Evolutionary conservation across 768 basidiomycete genomes (phyloP).

Genomic region (Terana coerulea): DNA sequence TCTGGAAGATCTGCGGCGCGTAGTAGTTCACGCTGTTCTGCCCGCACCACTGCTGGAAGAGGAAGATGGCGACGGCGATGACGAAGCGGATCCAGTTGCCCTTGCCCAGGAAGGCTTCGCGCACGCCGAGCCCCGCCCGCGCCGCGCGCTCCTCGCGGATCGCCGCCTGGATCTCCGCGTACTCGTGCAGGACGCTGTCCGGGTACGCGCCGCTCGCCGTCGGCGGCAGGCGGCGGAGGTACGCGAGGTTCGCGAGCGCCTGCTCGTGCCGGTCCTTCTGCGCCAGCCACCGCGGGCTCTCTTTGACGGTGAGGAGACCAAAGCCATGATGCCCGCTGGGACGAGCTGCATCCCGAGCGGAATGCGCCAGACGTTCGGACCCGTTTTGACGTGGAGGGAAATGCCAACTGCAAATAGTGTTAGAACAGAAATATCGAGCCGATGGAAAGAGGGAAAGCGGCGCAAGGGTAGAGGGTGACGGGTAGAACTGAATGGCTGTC

Average conservation of each 20-base stretch:
- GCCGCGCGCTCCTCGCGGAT: constrained; percentile 69
- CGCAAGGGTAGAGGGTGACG: too few relatives aligned
- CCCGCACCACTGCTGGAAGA: constrained; percentile 81
- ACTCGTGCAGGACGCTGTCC: constrained; percentile 49
- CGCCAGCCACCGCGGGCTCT: constrained; percentile 76
- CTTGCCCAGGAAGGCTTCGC: constrained; percentile 74
- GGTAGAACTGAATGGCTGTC: too few relatives aligned
- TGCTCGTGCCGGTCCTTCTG: constrained; percentile 53
- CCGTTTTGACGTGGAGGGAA: constrained; percentile 44
- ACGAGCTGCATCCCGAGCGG: constrained; percentile 75
- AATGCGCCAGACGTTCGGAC: constrained; percentile 59
- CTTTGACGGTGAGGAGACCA: constrained; percentile 67
- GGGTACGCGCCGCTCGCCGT: constrained; percentile 27
- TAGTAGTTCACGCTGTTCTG: constrained; percentile 81
- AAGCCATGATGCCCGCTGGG: constrained; percentile 69
- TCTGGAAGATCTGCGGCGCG: constrained; percentile 68
- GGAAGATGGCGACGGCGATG: constrained; percentile 79
- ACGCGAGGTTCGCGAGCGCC: constrained; percentile 58
- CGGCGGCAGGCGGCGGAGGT: constrained; percentile 45
- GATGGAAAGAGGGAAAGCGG: too few relatives aligned
- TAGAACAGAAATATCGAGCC: too few relatives aligned
- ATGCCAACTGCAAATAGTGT: constrained; percentile 55
- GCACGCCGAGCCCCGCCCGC: constrained; percentile 58
- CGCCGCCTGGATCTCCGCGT: constrained; percentile 80
- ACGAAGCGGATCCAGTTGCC: constrained; percentile 81